Conservation (phyloP, 495 filamentous ascomycete genomes). For the Penicillium bovifimosum region DNA sequence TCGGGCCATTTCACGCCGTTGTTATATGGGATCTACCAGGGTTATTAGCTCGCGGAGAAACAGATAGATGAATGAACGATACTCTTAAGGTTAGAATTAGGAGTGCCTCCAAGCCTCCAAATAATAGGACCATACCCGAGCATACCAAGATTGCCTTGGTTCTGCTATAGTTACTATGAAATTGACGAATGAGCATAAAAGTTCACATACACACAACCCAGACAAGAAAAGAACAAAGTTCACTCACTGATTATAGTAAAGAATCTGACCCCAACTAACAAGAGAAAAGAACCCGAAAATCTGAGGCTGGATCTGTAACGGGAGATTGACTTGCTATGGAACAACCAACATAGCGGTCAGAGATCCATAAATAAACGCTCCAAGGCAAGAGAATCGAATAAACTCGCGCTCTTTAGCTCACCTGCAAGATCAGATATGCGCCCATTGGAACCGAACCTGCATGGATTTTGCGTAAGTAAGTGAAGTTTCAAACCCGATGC, state of each 20-base stretch:
- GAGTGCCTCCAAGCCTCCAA: conserved; percentile 54
- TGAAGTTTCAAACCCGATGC: background rate
- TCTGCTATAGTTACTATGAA: conserved; percentile 42
- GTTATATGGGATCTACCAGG: conserved; percentile 45
- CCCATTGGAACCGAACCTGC: conserved; percentile 49
- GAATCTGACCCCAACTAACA: conserved; percentile 60
- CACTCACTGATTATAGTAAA: conserved; percentile 57
- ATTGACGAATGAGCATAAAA: background rate
- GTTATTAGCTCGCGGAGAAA: conserved; percentile 1
- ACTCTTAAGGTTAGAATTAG: conserved; percentile 61
- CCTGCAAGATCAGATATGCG: conserved; percentile 49
- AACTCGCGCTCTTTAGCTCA: conserved; percentile 6
- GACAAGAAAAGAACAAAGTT: background rate
- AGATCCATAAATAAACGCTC: background rate
- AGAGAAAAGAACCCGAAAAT: conserved; percentile 60
- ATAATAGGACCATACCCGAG: conserved; percentile 34
- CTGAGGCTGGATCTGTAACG: conserved; percentile 70
- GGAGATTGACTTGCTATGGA: conserved; percentile 63
- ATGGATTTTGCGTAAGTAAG: background rate
- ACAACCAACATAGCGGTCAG: background rate
- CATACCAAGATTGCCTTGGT: conserved; percentile 47
- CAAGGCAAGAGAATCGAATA: background rate
- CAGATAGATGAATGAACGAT: conserved; percentile 7
- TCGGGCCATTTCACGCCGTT: conserved; percentile 52
- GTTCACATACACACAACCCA: background rate